Percentiles rank a stretch among this genome's conserved stretches.
Conservation (phyloP, 805 yeast species). For the Grigorovia yakushimaensis region DNA sequence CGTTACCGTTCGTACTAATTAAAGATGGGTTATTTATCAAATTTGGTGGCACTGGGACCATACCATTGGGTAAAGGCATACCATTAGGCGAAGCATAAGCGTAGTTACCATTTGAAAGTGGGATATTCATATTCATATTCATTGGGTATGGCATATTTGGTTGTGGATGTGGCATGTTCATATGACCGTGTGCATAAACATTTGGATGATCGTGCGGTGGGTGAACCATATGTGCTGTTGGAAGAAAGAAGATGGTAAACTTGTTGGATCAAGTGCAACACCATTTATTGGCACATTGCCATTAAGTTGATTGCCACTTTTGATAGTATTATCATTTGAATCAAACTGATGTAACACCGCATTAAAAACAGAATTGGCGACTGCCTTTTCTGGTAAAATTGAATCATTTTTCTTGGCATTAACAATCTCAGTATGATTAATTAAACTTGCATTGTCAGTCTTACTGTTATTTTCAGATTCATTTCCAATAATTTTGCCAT, state of each 20-base stretch:
- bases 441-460: slow-evolving; percentile 1
- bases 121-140: slow-evolving; percentile 9
- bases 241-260: slow-evolving; percentile 22
- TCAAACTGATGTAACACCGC: slow-evolving; percentile 27
- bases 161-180: slow-evolving; percentile 3
- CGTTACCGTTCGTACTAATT: not conserved
- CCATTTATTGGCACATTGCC: slow-evolving; percentile 2
- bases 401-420: slow-evolving; percentile 5
- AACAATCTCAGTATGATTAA: not conserved
- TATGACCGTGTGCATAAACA: not conserved
- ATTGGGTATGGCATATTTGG: slow-evolving; percentile 6
- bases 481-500: slow-evolving; percentile 4
- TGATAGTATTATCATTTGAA: slow-evolving; percentile 8
- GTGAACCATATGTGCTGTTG: slow-evolving; percentile 11
- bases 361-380: slow-evolving; percentile 26
- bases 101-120: slow-evolving; percentile 7
- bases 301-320: slow-evolving; percentile 1
- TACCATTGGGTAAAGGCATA: slow-evolving; percentile 2
- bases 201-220: not conserved
- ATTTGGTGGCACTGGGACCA: slow-evolving; percentile 7
- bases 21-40: not conserved
- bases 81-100: not conserved
- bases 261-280: slow-evolving; percentile 12
- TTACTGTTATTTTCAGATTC: slow-evolving; percentile 3
- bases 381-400: slow-evolving; percentile 15